These are phyloP conservation scores for Ogataea zsoltii DNA, from an alignment of 805 yeast species.

Conservation along the genomic window DNA sequence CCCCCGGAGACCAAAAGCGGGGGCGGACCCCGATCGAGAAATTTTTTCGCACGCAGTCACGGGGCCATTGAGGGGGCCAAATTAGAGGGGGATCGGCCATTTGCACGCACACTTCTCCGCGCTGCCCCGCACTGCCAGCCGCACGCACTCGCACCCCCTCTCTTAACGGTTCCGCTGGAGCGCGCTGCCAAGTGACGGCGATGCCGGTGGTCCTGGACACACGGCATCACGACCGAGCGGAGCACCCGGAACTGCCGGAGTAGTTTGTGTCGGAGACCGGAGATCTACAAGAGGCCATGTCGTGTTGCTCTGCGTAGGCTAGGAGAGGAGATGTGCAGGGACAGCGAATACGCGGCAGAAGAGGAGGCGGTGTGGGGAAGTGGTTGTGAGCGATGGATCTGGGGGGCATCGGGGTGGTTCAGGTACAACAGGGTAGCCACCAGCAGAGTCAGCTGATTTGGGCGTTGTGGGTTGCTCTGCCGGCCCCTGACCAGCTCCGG, in stretches of 20 bases:
- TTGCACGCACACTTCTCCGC: neutral
- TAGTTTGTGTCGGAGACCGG: no score
- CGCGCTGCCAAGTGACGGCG: neutral
- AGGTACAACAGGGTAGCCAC: no score
- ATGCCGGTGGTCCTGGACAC: no score
- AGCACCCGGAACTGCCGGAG: no score
- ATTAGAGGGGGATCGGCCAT: neutral
- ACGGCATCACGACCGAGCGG: no score
- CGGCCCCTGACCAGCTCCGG: no score
- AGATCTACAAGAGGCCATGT: no score
- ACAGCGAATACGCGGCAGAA: conserved; percentile 9
- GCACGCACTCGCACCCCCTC: conserved; percentile 6
- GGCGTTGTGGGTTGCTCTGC: no score
- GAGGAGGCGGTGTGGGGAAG: conserved; percentile 7
- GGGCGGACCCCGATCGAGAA: conserved; percentile 5
- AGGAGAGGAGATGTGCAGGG: neutral
- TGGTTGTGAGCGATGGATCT: neutral
- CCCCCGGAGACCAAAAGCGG: conserved; percentile 7
- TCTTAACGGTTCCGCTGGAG: conserved; percentile 1
- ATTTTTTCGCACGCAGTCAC: neutral
- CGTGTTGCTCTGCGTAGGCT: conserved; percentile 2
- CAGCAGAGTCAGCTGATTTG: no score
- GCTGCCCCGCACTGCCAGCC: conserved; percentile 7
- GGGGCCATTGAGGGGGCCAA: neutral
- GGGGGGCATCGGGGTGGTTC: no score